Conservation (phyloP, 495 filamentous ascomycete genomes). For the Penicillium herquei region DNA sequence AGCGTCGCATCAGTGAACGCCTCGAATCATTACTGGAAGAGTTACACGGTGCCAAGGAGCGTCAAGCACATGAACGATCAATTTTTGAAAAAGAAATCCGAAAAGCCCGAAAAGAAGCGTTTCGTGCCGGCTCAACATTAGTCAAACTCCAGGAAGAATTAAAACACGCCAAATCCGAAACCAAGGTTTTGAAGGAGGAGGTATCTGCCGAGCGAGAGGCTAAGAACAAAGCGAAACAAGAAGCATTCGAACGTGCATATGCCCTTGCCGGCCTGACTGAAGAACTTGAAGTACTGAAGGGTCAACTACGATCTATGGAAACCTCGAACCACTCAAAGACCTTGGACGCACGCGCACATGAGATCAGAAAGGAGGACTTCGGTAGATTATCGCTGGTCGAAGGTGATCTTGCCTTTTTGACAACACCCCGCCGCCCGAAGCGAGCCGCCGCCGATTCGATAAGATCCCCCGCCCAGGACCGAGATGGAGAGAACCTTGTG, state of each 20-base stretch:
- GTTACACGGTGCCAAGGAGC: conserved; percentile 70
- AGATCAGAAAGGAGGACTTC: conserved; percentile 28
- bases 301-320: conserved; percentile 63
- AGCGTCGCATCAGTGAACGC: conserved; percentile 72
- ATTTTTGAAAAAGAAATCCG: conserved; percentile 85
- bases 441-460: conserved; percentile 60
- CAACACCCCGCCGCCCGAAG: conserved; percentile 41
- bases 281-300: conserved; percentile 63
- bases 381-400: conserved; percentile 33
- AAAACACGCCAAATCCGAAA: conserved; percentile 60
- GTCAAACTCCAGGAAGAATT: conserved; percentile 83
- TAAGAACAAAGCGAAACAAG: conserved; percentile 64
- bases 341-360: conserved; percentile 31
- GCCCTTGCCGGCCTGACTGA: conserved; percentile 71
- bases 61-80: conserved; percentile 65
- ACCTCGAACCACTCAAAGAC: conserved; percentile 48
- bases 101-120: conserved; percentile 78
- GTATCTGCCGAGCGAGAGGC: conserved; percentile 47
- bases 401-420: conserved; percentile 35
- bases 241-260: conserved; percentile 73
- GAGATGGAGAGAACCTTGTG: conserved; percentile 50
- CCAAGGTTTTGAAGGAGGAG: conserved; percentile 53
- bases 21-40: conserved; percentile 79
- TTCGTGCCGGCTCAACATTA: conserved; percentile 72
- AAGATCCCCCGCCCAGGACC: conserved; percentile 39